phyloP scores from a whole-genome alignment of 2,329 filamentous ascomycete species.

The Coniella lustricola region DNA sequence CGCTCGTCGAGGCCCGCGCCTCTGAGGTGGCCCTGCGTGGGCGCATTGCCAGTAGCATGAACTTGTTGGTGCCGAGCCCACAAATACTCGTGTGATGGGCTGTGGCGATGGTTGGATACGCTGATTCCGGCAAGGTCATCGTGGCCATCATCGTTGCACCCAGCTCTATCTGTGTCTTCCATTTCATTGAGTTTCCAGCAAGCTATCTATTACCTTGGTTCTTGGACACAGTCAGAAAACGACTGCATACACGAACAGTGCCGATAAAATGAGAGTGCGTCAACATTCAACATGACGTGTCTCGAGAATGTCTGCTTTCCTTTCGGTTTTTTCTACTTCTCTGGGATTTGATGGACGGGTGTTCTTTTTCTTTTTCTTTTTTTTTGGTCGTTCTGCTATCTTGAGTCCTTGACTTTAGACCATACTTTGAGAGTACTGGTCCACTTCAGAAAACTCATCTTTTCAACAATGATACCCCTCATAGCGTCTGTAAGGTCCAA shows the following conservation, averaged over 20 bases:
- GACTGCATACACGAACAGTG: too few relatives aligned
- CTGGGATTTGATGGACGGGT: neutral
- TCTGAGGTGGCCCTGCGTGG: neutral
- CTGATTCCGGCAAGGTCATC: neutral
- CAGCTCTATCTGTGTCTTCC: too few relatives aligned
- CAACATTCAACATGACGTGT: slow-evolving; percentile 4
- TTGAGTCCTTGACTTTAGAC: too few relatives aligned
- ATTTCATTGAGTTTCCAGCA: too few relatives aligned
- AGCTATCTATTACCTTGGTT: too few relatives aligned
- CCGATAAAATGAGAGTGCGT: neutral
- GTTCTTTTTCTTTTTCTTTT: neutral
- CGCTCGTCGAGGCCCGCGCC: neutral
- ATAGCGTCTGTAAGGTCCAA: neutral
- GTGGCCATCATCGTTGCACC: too few relatives aligned
- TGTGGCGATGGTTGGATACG: too few relatives aligned
- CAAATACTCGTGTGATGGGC: too few relatives aligned
- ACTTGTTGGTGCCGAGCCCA: neutral
- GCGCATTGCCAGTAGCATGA: neutral
- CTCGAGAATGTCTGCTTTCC: neutral
- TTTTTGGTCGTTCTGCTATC: too few relatives aligned
- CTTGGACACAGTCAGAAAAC: too few relatives aligned
- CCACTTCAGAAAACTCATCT: neutral
- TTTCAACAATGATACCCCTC: slow-evolving; percentile 5
- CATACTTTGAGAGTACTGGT: neutral
- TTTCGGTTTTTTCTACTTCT: neutral